Conservation (phyloP, 2,329 filamentous ascomycete genomes). For the Cladosporium sp. region DNA sequence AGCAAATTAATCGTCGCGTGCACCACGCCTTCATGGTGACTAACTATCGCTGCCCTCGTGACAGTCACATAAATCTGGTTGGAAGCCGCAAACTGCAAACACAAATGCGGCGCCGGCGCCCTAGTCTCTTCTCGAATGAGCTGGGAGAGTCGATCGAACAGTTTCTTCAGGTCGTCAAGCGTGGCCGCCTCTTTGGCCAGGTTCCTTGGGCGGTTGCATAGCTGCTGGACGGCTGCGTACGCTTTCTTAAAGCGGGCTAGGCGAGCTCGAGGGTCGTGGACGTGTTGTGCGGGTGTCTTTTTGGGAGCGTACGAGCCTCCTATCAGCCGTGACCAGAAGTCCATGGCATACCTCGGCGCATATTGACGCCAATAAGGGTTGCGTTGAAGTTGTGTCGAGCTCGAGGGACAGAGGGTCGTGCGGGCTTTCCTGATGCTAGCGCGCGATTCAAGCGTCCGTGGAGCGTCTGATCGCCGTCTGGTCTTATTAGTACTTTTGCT, state of each 20-base stretch:
- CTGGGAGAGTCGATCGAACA: constrained; percentile 53
- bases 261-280: constrained; percentile 55
- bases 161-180: constrained; percentile 46
- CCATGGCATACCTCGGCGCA: constrained; percentile 21
- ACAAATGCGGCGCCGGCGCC: constrained; percentile 82
- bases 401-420: background rate
- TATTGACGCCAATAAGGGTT: constrained; percentile 9
- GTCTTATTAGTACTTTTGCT: no score
- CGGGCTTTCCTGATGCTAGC: constrained; percentile 5
- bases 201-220: constrained; percentile 54
- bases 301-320: constrained; percentile 50
- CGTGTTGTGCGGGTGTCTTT: constrained; percentile 38
- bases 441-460: background rate
- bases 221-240: constrained; percentile 57
- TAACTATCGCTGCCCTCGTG: constrained; percentile 80
- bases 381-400: background rate
- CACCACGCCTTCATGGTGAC: constrained; percentile 80
- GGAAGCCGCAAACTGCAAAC: constrained; percentile 77
- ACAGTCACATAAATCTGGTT: constrained; percentile 88
- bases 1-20: constrained; percentile 81
- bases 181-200: constrained; percentile 49
- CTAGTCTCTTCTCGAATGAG: constrained; percentile 87
- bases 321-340: constrained; percentile 55
- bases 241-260: constrained; percentile 57
- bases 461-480: no score